phyloP scores from a whole-genome alignment of 2,329 filamentous ascomycete genomes.

The Hysterium pulicare region DNA sequence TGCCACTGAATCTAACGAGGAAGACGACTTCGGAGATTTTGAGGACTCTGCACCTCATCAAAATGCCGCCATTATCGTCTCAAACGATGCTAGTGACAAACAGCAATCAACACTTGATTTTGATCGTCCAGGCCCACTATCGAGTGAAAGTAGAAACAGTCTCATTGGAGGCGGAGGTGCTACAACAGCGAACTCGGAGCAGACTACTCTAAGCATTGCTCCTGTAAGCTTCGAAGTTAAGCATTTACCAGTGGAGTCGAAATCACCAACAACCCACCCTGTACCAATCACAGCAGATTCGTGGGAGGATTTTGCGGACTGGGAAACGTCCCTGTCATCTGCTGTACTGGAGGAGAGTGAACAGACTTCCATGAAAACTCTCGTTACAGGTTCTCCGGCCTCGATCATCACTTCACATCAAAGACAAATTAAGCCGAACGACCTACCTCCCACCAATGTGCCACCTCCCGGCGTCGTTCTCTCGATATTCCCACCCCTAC shows the following conservation, averaged over 20 bases:
- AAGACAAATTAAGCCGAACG: slow-evolving; percentile 18
- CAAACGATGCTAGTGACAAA: slow-evolving; percentile 2
- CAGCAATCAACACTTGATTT: not conserved
- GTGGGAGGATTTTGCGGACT: slow-evolving; percentile 48
- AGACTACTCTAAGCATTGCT: slow-evolving; percentile 19
- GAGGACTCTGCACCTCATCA: slow-evolving; percentile 19
- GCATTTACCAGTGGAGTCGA: not conserved
- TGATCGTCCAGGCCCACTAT: slow-evolving; percentile 11
- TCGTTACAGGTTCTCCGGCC: slow-evolving; percentile 8
- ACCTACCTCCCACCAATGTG: slow-evolving; percentile 72
- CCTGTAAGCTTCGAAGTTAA: slow-evolving; percentile 4
- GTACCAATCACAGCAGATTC: slow-evolving; percentile 26
- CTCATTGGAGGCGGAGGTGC: too few species aligned
- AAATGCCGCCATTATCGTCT: too few species aligned
- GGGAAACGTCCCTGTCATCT: slow-evolving; percentile 40
- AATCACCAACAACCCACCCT: slow-evolving; percentile 3
- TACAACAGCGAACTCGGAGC: not conserved
- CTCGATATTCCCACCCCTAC: slow-evolving; percentile 68
- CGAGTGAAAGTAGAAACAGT: slow-evolving; percentile 9
- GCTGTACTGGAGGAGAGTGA: slow-evolving; percentile 12
- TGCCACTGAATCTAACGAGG: slow-evolving; percentile 37
- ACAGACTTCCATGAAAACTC: slow-evolving; percentile 9
- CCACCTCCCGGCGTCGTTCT: slow-evolving; percentile 84
- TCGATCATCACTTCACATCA: not conserved
- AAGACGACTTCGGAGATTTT: slow-evolving; percentile 36